phyloP scores from a whole-genome alignment of 78 protist genomes.

The Blattamonas nauphoetae region DNA sequence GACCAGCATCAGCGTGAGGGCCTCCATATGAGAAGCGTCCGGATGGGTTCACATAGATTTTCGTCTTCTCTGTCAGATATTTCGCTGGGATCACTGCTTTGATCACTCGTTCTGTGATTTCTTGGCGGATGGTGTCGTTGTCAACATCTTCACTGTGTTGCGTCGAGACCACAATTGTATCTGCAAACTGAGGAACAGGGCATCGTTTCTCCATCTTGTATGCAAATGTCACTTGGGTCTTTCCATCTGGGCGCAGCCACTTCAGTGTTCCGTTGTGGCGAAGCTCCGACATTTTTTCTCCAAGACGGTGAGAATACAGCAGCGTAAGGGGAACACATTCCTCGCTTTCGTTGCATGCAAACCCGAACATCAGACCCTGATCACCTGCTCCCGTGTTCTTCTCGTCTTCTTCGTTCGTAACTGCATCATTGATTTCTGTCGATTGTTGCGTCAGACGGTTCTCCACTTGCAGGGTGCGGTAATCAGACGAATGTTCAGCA shows the following conservation, averaged over 20 bases:
- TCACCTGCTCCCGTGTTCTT: slow-evolving; percentile 98
- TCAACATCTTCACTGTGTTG: slow-evolving; percentile 89
- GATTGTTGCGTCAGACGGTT: slow-evolving; percentile 94
- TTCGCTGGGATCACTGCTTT: slow-evolving; percentile 77
- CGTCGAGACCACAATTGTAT: slow-evolving; percentile 93
- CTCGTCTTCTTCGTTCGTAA: slow-evolving; percentile 65
- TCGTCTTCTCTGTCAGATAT: slow-evolving; percentile 82
- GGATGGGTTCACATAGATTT: slow-evolving; percentile 93
- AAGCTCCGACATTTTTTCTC: slow-evolving; percentile 66
- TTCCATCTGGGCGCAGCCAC: slow-evolving; percentile 97
- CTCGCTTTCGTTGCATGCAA: slow-evolving; percentile 84
- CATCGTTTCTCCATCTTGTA: slow-evolving; percentile 68
- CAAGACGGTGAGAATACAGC: slow-evolving; percentile 74
- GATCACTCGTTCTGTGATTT: slow-evolving; percentile 71
- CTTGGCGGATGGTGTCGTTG: slow-evolving; percentile 69
- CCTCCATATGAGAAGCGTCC: slow-evolving; percentile 96
- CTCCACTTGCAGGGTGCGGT: slow-evolving; percentile 89
- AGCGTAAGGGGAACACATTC: slow-evolving; percentile 96
- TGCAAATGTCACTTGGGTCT: slow-evolving; percentile 95
- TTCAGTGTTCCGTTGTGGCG: slow-evolving; percentile 75
- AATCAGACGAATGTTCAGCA: slow-evolving; percentile 66
- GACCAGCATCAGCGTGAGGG: slow-evolving; percentile 99
- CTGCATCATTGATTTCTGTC: slow-evolving; percentile 96
- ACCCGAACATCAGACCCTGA: slow-evolving; percentile 98
- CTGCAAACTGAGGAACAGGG: slow-evolving; percentile 80